Evolutionary conservation across 2,329 filamentous ascomycete genomes (phyloP), one percentile per base, ranked within the genome.

Genomic region (Fonsecaea nubica): DNA sequence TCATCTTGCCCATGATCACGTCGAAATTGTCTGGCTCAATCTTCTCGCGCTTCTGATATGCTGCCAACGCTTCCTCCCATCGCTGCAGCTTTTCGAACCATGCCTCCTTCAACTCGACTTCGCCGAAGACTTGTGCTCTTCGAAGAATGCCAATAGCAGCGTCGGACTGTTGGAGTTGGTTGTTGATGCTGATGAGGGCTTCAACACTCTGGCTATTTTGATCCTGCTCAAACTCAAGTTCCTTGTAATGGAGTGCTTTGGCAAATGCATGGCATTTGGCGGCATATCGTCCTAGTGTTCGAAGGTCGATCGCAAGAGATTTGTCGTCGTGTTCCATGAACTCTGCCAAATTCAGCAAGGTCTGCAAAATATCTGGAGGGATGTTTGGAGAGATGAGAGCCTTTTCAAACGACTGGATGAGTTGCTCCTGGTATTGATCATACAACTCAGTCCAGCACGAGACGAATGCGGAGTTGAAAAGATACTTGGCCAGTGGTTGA

Each of bases 261-360:
- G 95, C 95, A 76, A 96, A 99, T 4, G 95, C 96, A 78, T 99
- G 95, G 72, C 96, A 99, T 74, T 96, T 94, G 21, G 92, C 94
- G 57, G 95, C 95, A 77, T 98, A 96, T 76, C 94, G 91, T 36
- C 96, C 96, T 10, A 99, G 85, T 9, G 95, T 93, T 57, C 95
- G 86, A 70, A 99, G 97, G 76, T 99, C 96, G 69, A 99, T 99
- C 1, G 95, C 95, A 60, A 99, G 82, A 13, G 96, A 94, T 78
- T 99, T 99, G 77, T 99, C 95, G 74, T 99, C 96, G 75, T 99
- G 95, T 77, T 99, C 95, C 95, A 99, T 99, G 78, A 99, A 99
- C 77, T 99, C 95, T 25, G 95, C 95, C 58, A 99, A 85, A 75
- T 99, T 99, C 57, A 99, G 87, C 33, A 99, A 84, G 58, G 97